Evolutionary conservation across 441 rosid species (phyloP), one percentile per base, ranked within the genome.

Genomic region (Populus tomentosa): DNA sequence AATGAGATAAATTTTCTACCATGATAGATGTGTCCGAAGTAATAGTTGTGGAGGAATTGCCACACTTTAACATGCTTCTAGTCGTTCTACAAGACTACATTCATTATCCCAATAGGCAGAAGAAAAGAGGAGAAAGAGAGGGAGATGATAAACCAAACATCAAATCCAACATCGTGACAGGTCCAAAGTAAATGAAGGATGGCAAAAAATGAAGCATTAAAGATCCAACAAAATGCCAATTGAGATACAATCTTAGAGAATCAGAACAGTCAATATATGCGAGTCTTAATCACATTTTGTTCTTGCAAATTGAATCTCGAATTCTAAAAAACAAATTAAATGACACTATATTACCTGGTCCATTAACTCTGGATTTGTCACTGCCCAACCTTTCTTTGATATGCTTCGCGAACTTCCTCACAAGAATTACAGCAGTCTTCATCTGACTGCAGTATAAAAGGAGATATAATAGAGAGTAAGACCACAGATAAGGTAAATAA

Each of bases 401-500:
- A 96, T 80, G 98, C 98, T 84, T 91, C 98, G 79, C 91, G 99
- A 79, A 96, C 99, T 38, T 94, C 99, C 83, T 96, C 99, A 74
- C 99, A 94, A 69, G 88, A 78, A 85, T 94, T 94, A 79, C 99
- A 96, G 53, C 98, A 96, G 63, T 94, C 82, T 73, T 92, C 98
- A 85, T 91, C 98, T 10, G 94, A 10, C 98, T 92, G 82, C 75
- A 84, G 23, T 64, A 74, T 14, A 24, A 21, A 78, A 79, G 35
- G 7, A 36, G 67, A 35, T 70, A 67, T n/a, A n/a, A n/a, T n/a
- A n/a, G n/a, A 64, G 50, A 77, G 73, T 16, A 63, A 38, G 33
- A 71, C n/a, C 7, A 21, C 23, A 50, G 11, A 35, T 16, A 61
- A 65, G 62, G 42, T 10, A n/a, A 50, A 24, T 7, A 26, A 9